Base-by-base conservation (phyloP, 371 early-diverging fungal genomes). In the Dinochytrium kinnereticum region DNA sequence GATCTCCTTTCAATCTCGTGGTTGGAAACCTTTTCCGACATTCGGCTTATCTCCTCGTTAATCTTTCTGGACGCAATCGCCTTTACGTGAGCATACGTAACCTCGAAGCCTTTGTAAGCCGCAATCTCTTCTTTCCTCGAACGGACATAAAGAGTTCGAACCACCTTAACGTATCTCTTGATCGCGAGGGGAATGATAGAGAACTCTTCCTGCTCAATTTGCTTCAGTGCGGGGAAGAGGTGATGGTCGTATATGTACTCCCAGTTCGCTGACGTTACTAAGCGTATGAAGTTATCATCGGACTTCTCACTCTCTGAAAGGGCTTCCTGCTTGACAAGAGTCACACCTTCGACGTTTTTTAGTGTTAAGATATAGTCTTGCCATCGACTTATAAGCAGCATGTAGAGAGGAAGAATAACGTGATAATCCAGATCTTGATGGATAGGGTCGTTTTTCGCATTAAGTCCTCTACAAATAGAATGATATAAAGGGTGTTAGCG, bases 131-230 rank as follows among this genome's bases (percentile, higher is more conserved):
- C 78, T 51, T 75, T 69, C 53, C 31, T 38, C 49, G 49, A 70
- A 15, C 73, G 64, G 13, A 51, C 28, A 30, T 38, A 31, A 15
- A 38, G 49, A 15, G 70, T 38, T 15, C 69, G 51, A 26, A 74
- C 69, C 3, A 75, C 77, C 50, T 79, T 85, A 34, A 76, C 69
- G 67, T 74, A 84, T 30, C 80, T 59, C 57, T 75, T 78, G 13
- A 67, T 64, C 19, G 79, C 70, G 2, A 68, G 34, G 28, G 78
- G 78, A 34, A 85, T 72, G n/a, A 70, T 33, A 2, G 73, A 36
- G 49, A 85, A 76, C 33, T 80, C 79, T 37, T 86, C 84, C 33
- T 83, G 84, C 40, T 83, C 81, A 2, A 82, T 78, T n/a, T 19
- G 51, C 49, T 78, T 78, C 68, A 81, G 81, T 10, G 85, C 80